Percentiles rank a stretch among this genome's conserved stretches.
These are phyloP conservation scores for Linnemannia elongata DNA, from an alignment of 192 early-diverging fungal genomes.

Conservation along the genomic window DNA sequence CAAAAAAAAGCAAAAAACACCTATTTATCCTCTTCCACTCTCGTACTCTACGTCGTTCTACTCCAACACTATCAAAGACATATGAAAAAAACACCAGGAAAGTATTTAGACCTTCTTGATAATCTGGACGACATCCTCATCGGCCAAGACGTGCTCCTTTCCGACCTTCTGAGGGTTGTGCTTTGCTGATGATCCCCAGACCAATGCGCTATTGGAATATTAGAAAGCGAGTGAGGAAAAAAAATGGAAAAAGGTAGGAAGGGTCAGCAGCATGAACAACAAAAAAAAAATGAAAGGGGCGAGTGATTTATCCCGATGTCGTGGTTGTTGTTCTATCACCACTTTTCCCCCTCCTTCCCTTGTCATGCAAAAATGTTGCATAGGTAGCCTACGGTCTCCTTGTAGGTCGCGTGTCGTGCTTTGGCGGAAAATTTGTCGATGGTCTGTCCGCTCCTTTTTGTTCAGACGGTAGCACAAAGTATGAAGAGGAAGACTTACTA, in stretches of 20 bases:
- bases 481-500: constrained; percentile 61
- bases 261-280: neutral
- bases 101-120: constrained; percentile 67
- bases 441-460: neutral
- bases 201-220: constrained; percentile 73
- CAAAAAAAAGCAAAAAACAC: too few species aligned
- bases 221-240: neutral
- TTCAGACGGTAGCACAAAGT: neutral
- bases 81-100: neutral
- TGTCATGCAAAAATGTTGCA: too few species aligned
- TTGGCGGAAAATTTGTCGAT: neutral
- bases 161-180: constrained; percentile 99
- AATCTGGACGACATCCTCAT: constrained; percentile 98
- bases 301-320: too few species aligned
- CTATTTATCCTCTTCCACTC: too few species aligned
- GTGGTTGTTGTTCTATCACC: too few species aligned
- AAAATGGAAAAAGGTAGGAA: neutral
- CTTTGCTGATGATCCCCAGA: constrained; percentile 97
- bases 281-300: neutral
- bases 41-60: constrained; percentile 1
- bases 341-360: too few species aligned
- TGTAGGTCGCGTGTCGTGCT: neutral
- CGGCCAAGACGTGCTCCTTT: constrained; percentile 88
- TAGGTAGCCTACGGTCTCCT: neutral
- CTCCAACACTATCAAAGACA: neutral